phyloP scores from a whole-genome alignment of 768 basidiomycete species.

The Hysterangium stoloniferum region DNA sequence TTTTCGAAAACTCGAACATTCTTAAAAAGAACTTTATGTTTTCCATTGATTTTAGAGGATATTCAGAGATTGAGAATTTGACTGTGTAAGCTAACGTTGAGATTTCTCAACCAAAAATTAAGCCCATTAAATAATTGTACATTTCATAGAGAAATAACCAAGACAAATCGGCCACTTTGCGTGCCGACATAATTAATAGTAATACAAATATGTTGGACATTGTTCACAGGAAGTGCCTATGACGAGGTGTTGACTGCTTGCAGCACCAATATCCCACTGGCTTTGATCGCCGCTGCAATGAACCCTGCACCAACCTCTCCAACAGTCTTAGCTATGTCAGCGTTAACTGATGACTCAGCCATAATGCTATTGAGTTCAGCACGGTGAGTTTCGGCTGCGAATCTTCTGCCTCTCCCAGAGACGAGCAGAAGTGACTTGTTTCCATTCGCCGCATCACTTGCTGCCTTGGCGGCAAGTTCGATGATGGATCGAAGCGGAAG shows the following conservation, averaged over 20 bases:
- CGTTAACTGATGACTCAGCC: slow-evolving; percentile 22
- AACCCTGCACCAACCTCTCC: slow-evolving; percentile 34
- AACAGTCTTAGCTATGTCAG: slow-evolving; percentile 32
- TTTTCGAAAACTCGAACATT: too few relatives aligned
- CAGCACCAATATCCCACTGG: slow-evolving; percentile 10
- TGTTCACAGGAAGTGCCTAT: background rate
- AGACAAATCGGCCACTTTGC: too few relatives aligned
- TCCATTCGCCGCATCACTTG: slow-evolving; percentile 1
- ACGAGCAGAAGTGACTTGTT: slow-evolving; percentile 52
- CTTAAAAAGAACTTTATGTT: too few relatives aligned
- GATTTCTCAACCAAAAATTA: too few relatives aligned
- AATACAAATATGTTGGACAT: background rate
- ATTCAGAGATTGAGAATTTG: too few relatives aligned
- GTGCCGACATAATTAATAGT: background rate
- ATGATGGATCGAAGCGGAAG: slow-evolving; percentile 51
- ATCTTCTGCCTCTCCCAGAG: slow-evolving; percentile 64
- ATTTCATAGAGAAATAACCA: too few relatives aligned
- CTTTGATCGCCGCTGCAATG: slow-evolving; percentile 20
- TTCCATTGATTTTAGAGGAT: too few relatives aligned
- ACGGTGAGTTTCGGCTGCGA: slow-evolving; percentile 52
- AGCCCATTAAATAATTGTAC: too few relatives aligned
- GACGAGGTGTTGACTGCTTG: background rate
- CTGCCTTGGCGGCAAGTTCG: slow-evolving; percentile 30
- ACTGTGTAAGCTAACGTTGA: too few relatives aligned
- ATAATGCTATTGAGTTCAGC: slow-evolving; percentile 43